A percentile compares a stretch with the other conserved stretches of the same genome.
These are phyloP conservation scores for Ganoderma sp. DNA, from an alignment of 1,284 basidiomycete species.

Conservation along the genomic window DNA sequence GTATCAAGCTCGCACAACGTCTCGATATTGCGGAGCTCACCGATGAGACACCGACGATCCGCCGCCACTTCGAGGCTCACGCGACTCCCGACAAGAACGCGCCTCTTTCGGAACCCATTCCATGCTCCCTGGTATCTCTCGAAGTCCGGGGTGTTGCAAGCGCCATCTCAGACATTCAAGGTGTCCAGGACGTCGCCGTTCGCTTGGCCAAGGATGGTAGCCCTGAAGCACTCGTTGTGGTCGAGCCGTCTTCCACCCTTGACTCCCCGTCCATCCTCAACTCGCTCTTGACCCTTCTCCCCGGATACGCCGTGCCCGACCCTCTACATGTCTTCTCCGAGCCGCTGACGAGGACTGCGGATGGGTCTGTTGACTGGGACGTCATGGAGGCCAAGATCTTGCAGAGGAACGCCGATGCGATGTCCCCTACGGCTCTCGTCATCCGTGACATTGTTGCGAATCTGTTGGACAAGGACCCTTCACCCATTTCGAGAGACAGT, in stretches of 20 bases:
- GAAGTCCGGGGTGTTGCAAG: slow-evolving; percentile 47
- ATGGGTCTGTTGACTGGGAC: slow-evolving; percentile 44
- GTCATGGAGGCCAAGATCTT: slow-evolving; percentile 44
- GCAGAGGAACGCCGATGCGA: slow-evolving; percentile 36
- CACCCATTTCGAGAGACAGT: slow-evolving; percentile 44
- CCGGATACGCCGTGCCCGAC: slow-evolving; percentile 48
- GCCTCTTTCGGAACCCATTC: slow-evolving; percentile 46
- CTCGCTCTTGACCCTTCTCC: slow-evolving; percentile 31
- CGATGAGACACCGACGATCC: slow-evolving; percentile 43
- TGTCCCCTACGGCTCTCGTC: slow-evolving; percentile 45
- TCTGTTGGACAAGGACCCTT: slow-evolving; percentile 45
- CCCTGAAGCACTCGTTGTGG: slow-evolving; percentile 45
- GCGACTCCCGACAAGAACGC: slow-evolving; percentile 41
- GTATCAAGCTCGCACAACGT: slow-evolving; percentile 50
- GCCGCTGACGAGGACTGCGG: slow-evolving; percentile 17
- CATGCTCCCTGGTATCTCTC: slow-evolving; percentile 43
- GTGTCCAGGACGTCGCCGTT: slow-evolving; percentile 56
- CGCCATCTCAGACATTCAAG: slow-evolving; percentile 51
- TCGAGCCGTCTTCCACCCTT: slow-evolving; percentile 27
- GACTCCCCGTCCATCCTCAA: slow-evolving; percentile 31
- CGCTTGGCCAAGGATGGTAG: slow-evolving; percentile 42
- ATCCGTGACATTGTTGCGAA: slow-evolving; percentile 50
- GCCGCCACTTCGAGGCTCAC: slow-evolving; percentile 49
- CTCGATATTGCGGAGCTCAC: slow-evolving; percentile 46
- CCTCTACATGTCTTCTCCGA: slow-evolving; percentile 39